Conservation (phyloP, 2,329 filamentous ascomycete species). For the Parastagonospora avenae region DNA sequence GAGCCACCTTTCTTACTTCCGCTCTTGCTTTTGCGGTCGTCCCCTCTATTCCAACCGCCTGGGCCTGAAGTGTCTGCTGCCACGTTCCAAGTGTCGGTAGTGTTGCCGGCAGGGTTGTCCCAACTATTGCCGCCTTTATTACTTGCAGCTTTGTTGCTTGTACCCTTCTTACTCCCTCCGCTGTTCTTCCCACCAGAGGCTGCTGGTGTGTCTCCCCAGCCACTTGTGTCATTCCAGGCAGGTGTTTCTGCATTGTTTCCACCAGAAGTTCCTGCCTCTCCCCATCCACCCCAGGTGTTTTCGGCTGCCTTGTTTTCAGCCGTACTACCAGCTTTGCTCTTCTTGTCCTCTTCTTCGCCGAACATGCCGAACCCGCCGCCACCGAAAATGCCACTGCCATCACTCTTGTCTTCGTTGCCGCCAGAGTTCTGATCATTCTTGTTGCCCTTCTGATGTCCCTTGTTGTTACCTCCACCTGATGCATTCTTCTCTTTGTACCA, state of each 20-base stretch:
- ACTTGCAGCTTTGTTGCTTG: neutral
- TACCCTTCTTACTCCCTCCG: neutral
- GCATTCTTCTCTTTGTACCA: slow-evolving; percentile 19
- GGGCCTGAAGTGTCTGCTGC: neutral
- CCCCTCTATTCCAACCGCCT: neutral
- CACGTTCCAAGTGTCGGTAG: neutral
- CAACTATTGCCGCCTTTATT: neutral
- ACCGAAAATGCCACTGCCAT: neutral
- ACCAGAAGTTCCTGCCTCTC: neutral
- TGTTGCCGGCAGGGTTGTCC: neutral
- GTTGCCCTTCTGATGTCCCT: slow-evolving; percentile 13
- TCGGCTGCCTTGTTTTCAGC: neutral
- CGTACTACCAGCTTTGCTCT: neutral
- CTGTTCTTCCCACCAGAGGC: neutral
- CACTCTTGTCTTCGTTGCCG: neutral
- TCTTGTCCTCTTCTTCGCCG: no score
- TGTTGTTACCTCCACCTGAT: slow-evolving; percentile 7
- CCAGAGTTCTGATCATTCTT: slow-evolving; percentile 7
- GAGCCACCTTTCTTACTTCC: neutral
- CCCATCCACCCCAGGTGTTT: neutral
- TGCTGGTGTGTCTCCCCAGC: no score
- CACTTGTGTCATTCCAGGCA: no score
- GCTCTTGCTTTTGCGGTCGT: neutral
- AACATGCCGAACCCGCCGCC: no score
- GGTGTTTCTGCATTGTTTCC: neutral